A percentile compares a stretch with the other conserved stretches of the same genome.
These are phyloP conservation scores for Pichia exigua DNA, from an alignment of 805 yeast species.

Conservation along the genomic window DNA sequence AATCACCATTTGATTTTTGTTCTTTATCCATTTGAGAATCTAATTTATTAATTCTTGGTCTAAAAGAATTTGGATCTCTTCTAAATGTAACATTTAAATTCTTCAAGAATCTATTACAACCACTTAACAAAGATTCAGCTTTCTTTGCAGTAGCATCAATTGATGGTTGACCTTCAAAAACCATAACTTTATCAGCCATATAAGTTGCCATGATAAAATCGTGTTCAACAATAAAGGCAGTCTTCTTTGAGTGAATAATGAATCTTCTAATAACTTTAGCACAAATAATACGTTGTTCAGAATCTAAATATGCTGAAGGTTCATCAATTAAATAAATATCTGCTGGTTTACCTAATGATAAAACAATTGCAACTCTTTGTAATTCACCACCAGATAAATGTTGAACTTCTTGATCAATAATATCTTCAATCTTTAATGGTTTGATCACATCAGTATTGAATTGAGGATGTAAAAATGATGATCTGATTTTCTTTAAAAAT, in stretches of 20 bases:
- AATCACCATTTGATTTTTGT: conserved; percentile 87
- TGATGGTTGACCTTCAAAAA: conserved; percentile 93
- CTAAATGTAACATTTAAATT: conserved; percentile 96
- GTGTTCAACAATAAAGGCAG: conserved; percentile 99
- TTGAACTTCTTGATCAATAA: conserved; percentile 96
- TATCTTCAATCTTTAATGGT: conserved; percentile 88
- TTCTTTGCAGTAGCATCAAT: conserved; percentile 74
- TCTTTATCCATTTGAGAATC: conserved; percentile 99
- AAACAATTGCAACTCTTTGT: conserved; percentile 97
- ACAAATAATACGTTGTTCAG: conserved; percentile 99
- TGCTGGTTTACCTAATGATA: conserved; percentile 89
- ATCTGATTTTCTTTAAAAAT: conserved; percentile 93
- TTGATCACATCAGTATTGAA: conserved; percentile 97
- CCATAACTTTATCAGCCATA: conserved; percentile 97
- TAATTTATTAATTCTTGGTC: conserved; percentile 97
- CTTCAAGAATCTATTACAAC: conserved; percentile 95
- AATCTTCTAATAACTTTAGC: conserved; percentile 97
- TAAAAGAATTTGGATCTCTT: conserved; percentile 96
- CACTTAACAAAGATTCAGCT: conserved; percentile 91
- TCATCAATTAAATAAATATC: conserved; percentile 97
- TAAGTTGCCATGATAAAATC: conserved; percentile 99
- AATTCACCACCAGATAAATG: conserved; percentile 98
- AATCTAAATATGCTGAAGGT: conserved; percentile 97
- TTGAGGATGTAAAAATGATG: conserved; percentile 90
- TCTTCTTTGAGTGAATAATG: conserved; percentile 91